These are phyloP conservation scores for Trametes cubensis DNA, from an alignment of 768 basidiomycete genomes.

Conservation along the genomic window DNA sequence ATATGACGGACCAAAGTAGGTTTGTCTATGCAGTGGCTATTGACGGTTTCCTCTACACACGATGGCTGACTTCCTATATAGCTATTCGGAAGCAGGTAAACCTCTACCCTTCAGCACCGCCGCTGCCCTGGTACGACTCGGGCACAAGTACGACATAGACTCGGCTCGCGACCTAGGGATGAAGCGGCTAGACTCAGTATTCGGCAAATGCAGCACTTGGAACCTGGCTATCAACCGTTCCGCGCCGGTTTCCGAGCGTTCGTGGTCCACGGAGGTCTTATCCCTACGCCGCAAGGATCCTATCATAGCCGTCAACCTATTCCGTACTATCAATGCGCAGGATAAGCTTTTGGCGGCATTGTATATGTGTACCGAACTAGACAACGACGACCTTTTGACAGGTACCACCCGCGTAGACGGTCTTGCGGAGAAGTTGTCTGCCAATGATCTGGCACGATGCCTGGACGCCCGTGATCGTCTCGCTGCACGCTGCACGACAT, in stretches of 20 bases:
- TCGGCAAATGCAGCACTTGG: conserved; percentile 9
- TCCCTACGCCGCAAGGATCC: not conserved
- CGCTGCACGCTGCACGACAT: not conserved
- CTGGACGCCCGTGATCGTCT: not conserved
- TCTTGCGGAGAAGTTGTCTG: not conserved
- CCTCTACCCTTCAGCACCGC: not conserved
- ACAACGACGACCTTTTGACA: not conserved
- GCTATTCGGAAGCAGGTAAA: too few relatives aligned
- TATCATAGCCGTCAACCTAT: conserved; percentile 15
- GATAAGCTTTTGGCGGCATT: conserved; percentile 15
- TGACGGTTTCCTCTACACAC: too few relatives aligned
- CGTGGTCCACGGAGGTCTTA: too few relatives aligned
- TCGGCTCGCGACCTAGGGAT: not conserved
- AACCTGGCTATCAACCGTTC: not conserved
- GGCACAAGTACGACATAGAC: conserved; percentile 12
- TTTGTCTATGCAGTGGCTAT: not conserved
- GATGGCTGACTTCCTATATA: too few relatives aligned
- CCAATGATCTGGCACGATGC: conserved; percentile 11
- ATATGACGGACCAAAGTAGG: conserved; percentile 8
- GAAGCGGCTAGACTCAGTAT: conserved; percentile 5
- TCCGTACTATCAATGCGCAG: not conserved
- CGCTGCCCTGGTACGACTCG: conserved; percentile 10
- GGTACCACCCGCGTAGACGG: conserved; percentile 1
- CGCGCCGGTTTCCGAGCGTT: not conserved
- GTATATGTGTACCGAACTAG: conserved; percentile 11